Percentiles rank a stretch among this genome's conserved stretches.
Evolutionary conservation across 441 rosid species (phyloP).

Genomic region (Hura crepitans): DNA sequence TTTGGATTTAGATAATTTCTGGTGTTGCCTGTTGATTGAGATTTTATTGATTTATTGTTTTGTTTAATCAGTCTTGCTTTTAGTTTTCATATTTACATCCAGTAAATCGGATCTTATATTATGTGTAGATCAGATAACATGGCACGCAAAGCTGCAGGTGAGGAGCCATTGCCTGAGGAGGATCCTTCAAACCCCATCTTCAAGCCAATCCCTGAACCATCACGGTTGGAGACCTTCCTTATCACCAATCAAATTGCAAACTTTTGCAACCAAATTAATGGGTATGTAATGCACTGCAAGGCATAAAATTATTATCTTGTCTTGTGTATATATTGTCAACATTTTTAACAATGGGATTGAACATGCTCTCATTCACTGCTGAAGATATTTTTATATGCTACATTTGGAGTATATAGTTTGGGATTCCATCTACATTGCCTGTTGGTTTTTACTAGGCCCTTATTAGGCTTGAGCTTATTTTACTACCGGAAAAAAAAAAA

Average conservation of each 20-base stretch:
- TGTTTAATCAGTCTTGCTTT: not conserved
- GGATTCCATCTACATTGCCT: not conserved
- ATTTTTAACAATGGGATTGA: not conserved
- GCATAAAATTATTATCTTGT: not conserved
- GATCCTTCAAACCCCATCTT: constrained; percentile 86
- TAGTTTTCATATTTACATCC: not conserved
- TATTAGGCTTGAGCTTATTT: not conserved
- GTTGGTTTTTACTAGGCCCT: not conserved
- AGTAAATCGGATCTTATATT: not conserved
- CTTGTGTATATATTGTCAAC: too few relatives aligned
- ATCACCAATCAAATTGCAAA: constrained; percentile 82
- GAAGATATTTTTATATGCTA: not conserved
- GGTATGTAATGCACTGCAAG: constrained; percentile 43
- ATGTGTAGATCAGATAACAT: constrained; percentile 72
- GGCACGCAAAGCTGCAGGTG: constrained; percentile 83
- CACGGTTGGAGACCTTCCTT: constrained; percentile 91
- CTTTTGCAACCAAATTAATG: constrained; percentile 93
- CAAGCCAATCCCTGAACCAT: constrained; percentile 85
- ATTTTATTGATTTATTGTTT: not conserved
- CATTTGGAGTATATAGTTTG: not conserved
- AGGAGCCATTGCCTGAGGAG: constrained; percentile 91
- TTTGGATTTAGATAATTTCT: not conserved
- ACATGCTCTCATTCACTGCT: not conserved
- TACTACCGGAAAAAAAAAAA: not conserved
- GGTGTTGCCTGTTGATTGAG: not conserved